Percentiles rank a stretch among this genome's conserved stretches.
Conservation (phyloP, 2,329 filamentous ascomycete genomes). For the Ophiocordyceps sinensis region DNA sequence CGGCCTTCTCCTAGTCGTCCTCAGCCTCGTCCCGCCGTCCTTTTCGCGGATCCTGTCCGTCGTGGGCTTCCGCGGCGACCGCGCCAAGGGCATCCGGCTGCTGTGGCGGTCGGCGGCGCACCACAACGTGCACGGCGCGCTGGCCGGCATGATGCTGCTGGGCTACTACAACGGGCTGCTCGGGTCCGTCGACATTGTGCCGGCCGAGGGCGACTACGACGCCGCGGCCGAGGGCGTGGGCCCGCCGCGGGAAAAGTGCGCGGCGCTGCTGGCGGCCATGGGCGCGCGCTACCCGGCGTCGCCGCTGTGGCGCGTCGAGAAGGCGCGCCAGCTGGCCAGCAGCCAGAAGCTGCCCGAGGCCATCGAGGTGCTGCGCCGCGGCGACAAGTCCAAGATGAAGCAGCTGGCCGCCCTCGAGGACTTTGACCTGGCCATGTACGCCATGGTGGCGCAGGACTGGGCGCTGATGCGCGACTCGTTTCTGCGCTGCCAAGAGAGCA, state of each 20-base stretch:
- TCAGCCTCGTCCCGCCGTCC: slow-evolving; percentile 86
- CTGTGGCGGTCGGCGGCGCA: slow-evolving; percentile 84
- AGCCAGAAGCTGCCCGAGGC: slow-evolving; percentile 53
- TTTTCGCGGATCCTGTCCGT: slow-evolving; percentile 79
- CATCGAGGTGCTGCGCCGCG: slow-evolving; percentile 46
- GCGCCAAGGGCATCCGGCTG: slow-evolving; percentile 66
- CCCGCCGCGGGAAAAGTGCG: slow-evolving; percentile 57
- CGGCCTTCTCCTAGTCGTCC: slow-evolving; percentile 67
- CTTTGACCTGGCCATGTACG: slow-evolving; percentile 70
- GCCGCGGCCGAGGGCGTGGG: slow-evolving; percentile 46
- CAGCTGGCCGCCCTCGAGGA: slow-evolving; percentile 75
- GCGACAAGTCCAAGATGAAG: slow-evolving; percentile 58
- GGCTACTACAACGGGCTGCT: slow-evolving; percentile 81
- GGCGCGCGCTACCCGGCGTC: slow-evolving; percentile 65
- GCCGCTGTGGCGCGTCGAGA: slow-evolving; percentile 75
- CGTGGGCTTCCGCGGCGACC: slow-evolving; percentile 82
- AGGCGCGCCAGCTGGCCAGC: slow-evolving; percentile 61
- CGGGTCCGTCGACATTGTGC: slow-evolving; percentile 77
- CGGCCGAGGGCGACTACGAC: slow-evolving; percentile 38
- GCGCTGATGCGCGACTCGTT: slow-evolving; percentile 60
- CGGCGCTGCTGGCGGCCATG: slow-evolving; percentile 57
- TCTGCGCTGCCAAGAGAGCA: slow-evolving; percentile 59
- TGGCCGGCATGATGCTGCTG: slow-evolving; percentile 68
- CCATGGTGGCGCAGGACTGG: slow-evolving; percentile 71
- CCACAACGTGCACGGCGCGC: slow-evolving; percentile 80